Conservation (phyloP, 805 yeast species). For the Huiozyma naganishii region DNA sequence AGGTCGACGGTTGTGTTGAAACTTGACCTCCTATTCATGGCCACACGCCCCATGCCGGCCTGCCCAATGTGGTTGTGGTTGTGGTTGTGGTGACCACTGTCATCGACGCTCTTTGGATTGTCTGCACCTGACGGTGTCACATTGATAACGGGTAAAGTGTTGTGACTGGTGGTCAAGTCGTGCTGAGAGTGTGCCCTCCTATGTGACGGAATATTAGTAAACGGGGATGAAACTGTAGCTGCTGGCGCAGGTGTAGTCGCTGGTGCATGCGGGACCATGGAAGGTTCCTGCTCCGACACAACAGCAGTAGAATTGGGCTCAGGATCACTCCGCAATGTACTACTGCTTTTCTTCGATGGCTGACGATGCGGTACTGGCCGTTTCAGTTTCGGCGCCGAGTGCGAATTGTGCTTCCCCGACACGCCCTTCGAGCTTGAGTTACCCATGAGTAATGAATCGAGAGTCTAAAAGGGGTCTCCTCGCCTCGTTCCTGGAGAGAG, state of each 20-base stretch:
- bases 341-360: background rate
- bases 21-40: conserved; percentile 21
- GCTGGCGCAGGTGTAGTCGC: background rate
- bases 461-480: too few relatives aligned
- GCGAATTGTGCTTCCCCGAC: too few relatives aligned
- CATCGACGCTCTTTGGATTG: background rate
- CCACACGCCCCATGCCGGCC: background rate
- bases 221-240: background rate
- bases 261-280: background rate
- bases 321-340: conserved; percentile 1
- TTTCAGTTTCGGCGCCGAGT: too few relatives aligned
- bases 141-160: background rate
- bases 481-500: too few relatives aligned
- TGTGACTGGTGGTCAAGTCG: background rate
- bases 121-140: background rate
- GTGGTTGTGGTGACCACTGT: background rate
- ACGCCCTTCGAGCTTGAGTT: conserved; percentile 37
- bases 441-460: conserved; percentile 31
- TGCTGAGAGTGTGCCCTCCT: conserved; percentile 5
- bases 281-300: too few relatives aligned
- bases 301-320: background rate
- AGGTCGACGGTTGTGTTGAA: conserved; percentile 28
- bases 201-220: background rate
- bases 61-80: conserved; percentile 1
- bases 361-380: conserved; percentile 2